Conservation (phyloP, 2,329 filamentous ascomycete genomes). For the Scleromitrula shiraiana region DNA sequence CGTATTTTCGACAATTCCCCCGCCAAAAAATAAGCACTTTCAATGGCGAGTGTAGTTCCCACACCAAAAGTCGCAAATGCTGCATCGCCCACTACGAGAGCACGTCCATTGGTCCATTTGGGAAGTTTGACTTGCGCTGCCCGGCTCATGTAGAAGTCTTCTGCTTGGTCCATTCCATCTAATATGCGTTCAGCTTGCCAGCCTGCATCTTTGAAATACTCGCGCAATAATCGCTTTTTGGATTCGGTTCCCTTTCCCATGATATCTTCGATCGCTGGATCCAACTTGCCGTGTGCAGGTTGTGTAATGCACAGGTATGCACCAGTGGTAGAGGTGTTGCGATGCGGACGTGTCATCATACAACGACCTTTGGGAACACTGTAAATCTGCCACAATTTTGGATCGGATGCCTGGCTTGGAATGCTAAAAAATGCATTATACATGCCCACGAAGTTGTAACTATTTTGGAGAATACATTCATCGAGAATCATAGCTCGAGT, state of each 20-base stretch:
- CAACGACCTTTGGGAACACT: constrained; percentile 34
- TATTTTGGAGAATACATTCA: constrained; percentile 31
- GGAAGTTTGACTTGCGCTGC: constrained; percentile 34
- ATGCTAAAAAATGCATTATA: constrained; percentile 38
- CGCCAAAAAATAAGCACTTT: constrained; percentile 39
- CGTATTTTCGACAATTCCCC: constrained; percentile 33
- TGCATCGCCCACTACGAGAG: constrained; percentile 46
- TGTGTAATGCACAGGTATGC: constrained; percentile 32
- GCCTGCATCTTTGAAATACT: constrained; percentile 32
- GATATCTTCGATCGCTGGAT: constrained; percentile 34
- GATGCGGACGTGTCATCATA: constrained; percentile 31
- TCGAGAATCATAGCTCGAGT: constrained; percentile 38
- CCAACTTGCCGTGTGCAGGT: constrained; percentile 23
- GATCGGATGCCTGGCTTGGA: constrained; percentile 32
- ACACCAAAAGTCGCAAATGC: constrained; percentile 37
- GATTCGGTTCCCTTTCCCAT: constrained; percentile 29
- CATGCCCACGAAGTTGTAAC: constrained; percentile 24
- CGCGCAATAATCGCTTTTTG: constrained; percentile 23
- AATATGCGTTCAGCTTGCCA: constrained; percentile 37
- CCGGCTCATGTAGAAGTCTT: constrained; percentile 35
- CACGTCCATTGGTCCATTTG: constrained; percentile 33
- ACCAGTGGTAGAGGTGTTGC: constrained; percentile 28
- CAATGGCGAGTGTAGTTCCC: constrained; percentile 34
- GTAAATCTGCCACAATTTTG: constrained; percentile 32
- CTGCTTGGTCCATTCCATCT: constrained; percentile 29